A percentile compares a stretch with the other conserved stretches of the same genome.
Evolutionary conservation across 2,329 filamentous ascomycete species (phyloP).

Genomic region (Fusarium acutatum): DNA sequence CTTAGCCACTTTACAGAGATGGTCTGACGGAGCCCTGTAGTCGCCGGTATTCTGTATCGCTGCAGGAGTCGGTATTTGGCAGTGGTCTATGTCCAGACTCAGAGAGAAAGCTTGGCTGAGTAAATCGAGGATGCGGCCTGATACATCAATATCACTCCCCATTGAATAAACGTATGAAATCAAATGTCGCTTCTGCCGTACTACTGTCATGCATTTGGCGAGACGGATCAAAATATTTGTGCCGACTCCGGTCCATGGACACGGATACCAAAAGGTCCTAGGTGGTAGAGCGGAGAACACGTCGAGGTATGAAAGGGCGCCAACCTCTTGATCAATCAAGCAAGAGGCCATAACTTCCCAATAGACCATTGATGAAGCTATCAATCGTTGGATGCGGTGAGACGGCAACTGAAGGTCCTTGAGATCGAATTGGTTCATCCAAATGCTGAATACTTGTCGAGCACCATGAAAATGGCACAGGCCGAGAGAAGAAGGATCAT

Average conservation of each 20-base stretch:
- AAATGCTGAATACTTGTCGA: conserved; percentile 12
- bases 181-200: not conserved
- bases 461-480: conserved; percentile 21
- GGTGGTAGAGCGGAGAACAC: not conserved
- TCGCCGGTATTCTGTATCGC: not conserved
- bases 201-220: not conserved
- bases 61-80: not conserved
- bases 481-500: conserved; percentile 8
- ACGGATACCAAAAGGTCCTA: not conserved
- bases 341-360: conserved; percentile 30
- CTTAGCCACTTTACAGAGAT: not conserved
- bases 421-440: not conserved
- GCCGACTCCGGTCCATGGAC: conserved; percentile 25
- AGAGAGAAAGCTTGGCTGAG: not conserved
- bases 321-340: conserved; percentile 14
- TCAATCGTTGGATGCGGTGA: not conserved
- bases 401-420: not conserved
- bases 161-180: fast-evolving
- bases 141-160: too few relatives aligned
- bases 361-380: conserved; percentile 28
- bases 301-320: conserved; percentile 14
- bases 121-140: not conserved
- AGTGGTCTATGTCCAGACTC: not conserved
- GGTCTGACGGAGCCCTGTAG: not conserved
- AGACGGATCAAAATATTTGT: conserved; percentile 9